Evolutionary conservation across 1,284 basidiomycete genomes (phyloP).

Genomic region (Cutaneotrichosporon sp.): DNA sequence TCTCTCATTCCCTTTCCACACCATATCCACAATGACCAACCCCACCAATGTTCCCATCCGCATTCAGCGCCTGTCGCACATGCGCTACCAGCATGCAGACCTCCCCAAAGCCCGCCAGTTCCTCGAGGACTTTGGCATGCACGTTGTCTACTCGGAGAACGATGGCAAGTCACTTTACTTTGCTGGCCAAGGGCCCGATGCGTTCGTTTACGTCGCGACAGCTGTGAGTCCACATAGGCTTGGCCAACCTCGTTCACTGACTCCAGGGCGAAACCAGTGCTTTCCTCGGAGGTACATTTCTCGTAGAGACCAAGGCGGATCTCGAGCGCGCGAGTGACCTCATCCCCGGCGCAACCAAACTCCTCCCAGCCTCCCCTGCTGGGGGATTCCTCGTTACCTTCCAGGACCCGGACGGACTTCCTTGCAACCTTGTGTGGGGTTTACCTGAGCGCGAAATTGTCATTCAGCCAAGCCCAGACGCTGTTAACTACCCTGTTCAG

Average conservation of each 20-base stretch:
- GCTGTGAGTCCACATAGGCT: conserved; percentile 8
- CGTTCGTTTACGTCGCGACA: conserved; percentile 29
- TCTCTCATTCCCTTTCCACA: neutral
- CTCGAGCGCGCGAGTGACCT: conserved; percentile 25
- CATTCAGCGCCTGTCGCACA: conserved; percentile 29
- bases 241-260: neutral
- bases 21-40: conserved; percentile 15
- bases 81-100: conserved; percentile 31
- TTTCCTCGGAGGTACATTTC: conserved; percentile 21
- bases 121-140: conserved; percentile 33
- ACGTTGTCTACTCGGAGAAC: conserved; percentile 18
- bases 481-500: conserved; percentile 12
- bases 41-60: conserved; percentile 17
- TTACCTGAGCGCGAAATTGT: conserved; percentile 13
- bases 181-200: conserved; percentile 27
- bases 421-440: conserved; percentile 31
- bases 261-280: conserved; percentile 12
- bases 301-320: conserved; percentile 27
- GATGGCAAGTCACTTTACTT: conserved; percentile 27
- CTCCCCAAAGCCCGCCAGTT: conserved; percentile 23
- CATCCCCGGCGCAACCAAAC: conserved; percentile 22
- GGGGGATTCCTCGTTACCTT: conserved; percentile 30
- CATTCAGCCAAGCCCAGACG: neutral
- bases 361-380: conserved; percentile 24
- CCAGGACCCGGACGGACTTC: conserved; percentile 30